phyloP scores from a whole-genome alignment of 1,284 basidiomycete species.

The Erythrobasidium hasegawianum region DNA sequence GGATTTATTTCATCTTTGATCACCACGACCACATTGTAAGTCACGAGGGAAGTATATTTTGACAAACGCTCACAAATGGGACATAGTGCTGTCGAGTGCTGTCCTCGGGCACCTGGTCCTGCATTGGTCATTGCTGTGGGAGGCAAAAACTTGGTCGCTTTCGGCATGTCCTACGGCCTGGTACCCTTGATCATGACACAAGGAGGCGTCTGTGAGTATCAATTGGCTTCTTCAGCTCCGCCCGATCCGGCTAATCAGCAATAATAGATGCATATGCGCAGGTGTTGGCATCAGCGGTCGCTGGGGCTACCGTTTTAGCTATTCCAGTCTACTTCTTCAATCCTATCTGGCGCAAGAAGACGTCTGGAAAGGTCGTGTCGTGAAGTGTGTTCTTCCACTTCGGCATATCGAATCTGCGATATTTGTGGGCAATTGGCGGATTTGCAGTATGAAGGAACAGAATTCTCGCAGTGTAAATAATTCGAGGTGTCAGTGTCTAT shows the following conservation, averaged over 20 bases:
- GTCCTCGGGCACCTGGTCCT: conserved; percentile 12
- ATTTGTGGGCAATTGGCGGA: too few species aligned
- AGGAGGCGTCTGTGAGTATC: not conserved
- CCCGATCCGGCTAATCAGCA: too few species aligned
- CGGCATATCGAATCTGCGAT: too few species aligned
- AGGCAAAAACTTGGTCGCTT: conserved; percentile 12
- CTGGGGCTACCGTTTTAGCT: conserved; percentile 2
- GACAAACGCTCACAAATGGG: not conserved
- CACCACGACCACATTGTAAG: too few species aligned
- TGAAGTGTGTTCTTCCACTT: too few species aligned
- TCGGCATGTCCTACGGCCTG: conserved; percentile 4
- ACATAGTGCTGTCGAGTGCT: conserved; percentile 9
- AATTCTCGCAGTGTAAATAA: too few species aligned
- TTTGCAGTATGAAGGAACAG: too few species aligned
- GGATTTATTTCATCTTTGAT: not conserved
- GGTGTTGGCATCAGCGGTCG: not conserved
- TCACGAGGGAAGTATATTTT: too few species aligned
- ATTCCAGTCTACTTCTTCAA: conserved; percentile 11
- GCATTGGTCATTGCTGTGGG: conserved; percentile 7
- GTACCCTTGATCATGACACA: not conserved
- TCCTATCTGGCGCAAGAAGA: not conserved
- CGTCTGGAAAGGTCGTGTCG: not conserved
- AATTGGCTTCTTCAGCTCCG: too few species aligned
- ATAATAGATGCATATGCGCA: not conserved
- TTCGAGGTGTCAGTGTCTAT: too few species aligned